Base-by-base conservation (phyloP, 148 eudicot genomes). In the Chenopodium suecicum region DNA sequence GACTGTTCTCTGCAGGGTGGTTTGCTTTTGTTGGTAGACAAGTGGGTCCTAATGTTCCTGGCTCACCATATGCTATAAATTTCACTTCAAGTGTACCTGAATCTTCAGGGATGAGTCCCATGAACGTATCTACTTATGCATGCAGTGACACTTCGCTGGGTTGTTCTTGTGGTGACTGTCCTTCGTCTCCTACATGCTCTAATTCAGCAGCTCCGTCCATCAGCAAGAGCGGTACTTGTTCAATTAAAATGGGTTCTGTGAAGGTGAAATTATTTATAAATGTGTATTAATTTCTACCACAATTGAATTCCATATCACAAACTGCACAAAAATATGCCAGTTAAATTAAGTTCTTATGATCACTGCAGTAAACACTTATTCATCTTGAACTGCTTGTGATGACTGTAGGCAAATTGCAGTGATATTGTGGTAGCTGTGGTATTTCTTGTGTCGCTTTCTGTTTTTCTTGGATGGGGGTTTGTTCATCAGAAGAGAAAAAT, bases 111-210 rank as follows among this genome's bases (percentile, higher is more conserved):
- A 91, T 97, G 97, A 86, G 44, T n/a, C 97, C 95, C 81, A 94
- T 94, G 99, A 97, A 97, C 82, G 91, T 86, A 67, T 89, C 99
- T 79, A 87, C 92, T 78, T 97, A 94, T 86, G 90, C 99, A 60
- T 97, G 99, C 77, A 84, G 94, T 82, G 99, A 97, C 78, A 90
- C 94, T 76, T 94, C 95, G 12, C 88, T 97, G 74, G 97, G 99
- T 68, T 97, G 99, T 86, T 97, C 98, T 66, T 97, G 99, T 88
- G 99, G 99, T 79, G 99, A 97, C 88, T 97, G 99, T 78, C 91
- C 95, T 81, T 87, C 92, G 31, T 86, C 99, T 76, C 70, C 90
- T 78, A 86, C 88, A 48, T 97, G 99, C 80, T 89, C 97, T 62
- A 89, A 32, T 83, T 90, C 98, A n/a, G 90, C 93, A 82, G 81